phyloP scores from a whole-genome alignment of 805 yeast species.

The Kuraishia cidri region DNA sequence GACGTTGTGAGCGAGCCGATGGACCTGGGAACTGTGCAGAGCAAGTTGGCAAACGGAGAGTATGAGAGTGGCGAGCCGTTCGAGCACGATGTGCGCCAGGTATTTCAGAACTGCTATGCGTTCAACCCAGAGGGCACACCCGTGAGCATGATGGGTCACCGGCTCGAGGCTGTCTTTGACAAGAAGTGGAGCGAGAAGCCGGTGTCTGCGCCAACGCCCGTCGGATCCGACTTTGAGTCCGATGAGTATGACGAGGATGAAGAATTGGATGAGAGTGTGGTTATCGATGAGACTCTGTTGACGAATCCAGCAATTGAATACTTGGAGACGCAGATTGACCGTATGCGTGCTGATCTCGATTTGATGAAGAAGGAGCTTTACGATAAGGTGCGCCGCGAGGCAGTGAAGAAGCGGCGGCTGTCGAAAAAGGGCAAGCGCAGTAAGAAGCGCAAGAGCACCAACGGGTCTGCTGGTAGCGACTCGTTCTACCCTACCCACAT shows the following conservation, averaged over 20 bases:
- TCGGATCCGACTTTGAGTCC: conserved; percentile 31
- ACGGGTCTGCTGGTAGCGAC: conserved; percentile 5
- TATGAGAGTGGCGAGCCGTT: conserved; percentile 87
- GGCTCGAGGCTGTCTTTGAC: conserved; percentile 78
- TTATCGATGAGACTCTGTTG: conserved; percentile 48
- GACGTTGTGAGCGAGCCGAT: conserved; percentile 87
- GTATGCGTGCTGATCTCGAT: conserved; percentile 80
- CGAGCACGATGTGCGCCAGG: conserved; percentile 71
- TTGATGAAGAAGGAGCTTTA: conserved; percentile 73
- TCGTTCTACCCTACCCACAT: conserved; percentile 33
- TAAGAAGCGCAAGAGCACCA: conserved; percentile 8
- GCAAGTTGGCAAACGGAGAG: conserved; percentile 75
- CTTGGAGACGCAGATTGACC: conserved; percentile 75
- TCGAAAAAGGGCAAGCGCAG: conserved; percentile 22
- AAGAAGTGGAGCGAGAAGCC: conserved; percentile 87
- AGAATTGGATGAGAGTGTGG: conserved; percentile 48
- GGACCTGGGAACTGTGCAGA: conserved; percentile 84
- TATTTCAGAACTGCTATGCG: conserved; percentile 81
- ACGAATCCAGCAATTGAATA: conserved; percentile 87
- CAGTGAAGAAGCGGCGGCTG: conserved; percentile 36
- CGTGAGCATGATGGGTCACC: conserved; percentile 91
- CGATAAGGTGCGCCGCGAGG: conserved; percentile 57
- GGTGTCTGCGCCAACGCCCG: conserved; percentile 53
- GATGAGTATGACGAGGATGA: conserved; percentile 27
- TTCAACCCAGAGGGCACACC: conserved; percentile 98